Conservation (phyloP, 2,329 filamentous ascomycete genomes). For the Fusarium humuli region DNA sequence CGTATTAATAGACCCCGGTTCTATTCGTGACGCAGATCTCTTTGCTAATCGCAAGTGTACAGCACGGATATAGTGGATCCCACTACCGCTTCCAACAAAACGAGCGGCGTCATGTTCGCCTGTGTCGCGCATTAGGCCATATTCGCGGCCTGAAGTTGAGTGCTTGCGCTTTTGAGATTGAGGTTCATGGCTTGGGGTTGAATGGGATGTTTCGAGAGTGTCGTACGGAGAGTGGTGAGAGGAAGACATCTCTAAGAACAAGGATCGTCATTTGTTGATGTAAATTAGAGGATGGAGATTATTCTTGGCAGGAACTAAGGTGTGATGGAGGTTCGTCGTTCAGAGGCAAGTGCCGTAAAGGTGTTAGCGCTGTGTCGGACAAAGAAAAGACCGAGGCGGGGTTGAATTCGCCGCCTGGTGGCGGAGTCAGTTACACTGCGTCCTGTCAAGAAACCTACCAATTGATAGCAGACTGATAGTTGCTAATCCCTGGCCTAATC, state of each 20-base stretch:
- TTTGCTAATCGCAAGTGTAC: slow-evolving; percentile 62
- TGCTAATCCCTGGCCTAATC: too few relatives aligned
- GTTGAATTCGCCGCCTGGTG: slow-evolving; percentile 16
- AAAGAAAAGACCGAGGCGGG: slow-evolving; percentile 47
- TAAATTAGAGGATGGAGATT: background rate
- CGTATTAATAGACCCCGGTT: slow-evolving; percentile 33
- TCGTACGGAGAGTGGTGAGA: slow-evolving; percentile 47
- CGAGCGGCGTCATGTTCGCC: slow-evolving; percentile 60
- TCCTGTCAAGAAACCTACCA: background rate
- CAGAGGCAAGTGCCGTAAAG: background rate
- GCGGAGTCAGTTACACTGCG: background rate
- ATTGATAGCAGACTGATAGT: background rate
- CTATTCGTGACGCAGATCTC: slow-evolving; percentile 39
- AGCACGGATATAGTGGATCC: slow-evolving; percentile 68
- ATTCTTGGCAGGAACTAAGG: background rate
- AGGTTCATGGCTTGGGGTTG: slow-evolving; percentile 39
- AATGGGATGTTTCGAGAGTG: slow-evolving; percentile 45
- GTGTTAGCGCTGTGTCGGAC: slow-evolving; percentile 37
- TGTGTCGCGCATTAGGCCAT: slow-evolving; percentile 62
- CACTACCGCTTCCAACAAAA: slow-evolving; percentile 68
- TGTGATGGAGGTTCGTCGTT: background rate
- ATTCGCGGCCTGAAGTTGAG: slow-evolving; percentile 47
- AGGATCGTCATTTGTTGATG: background rate
- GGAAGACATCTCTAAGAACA: slow-evolving; percentile 38
- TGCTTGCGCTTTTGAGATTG: slow-evolving; percentile 48